A percentile compares a stretch with the other conserved stretches of the same genome.
phyloP scores from a whole-genome alignment of 2,329 filamentous ascomycete species.

The Onygenales sp. region DNA sequence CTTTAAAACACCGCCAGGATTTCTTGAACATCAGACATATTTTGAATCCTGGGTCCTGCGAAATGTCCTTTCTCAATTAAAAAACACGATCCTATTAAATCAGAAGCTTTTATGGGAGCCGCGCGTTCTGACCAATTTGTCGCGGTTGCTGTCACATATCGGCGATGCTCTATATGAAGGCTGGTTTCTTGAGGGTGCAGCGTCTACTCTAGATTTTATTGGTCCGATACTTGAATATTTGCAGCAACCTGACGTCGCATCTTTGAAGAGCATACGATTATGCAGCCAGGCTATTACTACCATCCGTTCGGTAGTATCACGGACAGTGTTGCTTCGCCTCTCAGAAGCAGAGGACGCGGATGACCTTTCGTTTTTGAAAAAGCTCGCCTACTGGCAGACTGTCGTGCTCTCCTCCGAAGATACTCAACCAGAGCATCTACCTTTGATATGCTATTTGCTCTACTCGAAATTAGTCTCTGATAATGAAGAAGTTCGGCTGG shows the following conservation, averaged over 20 bases:
- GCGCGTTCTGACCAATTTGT: conserved; percentile 75
- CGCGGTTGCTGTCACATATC: conserved; percentile 69
- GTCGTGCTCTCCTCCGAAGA: conserved; percentile 73
- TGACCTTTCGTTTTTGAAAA: conserved; percentile 64
- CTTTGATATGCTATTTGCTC: conserved; percentile 82
- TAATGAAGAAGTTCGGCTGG: conserved; percentile 56
- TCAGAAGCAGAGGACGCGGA: conserved; percentile 71
- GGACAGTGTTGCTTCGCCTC: conserved; percentile 67
- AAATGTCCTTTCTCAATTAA: conserved; percentile 62
- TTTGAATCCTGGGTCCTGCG: conserved; percentile 85
- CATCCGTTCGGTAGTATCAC: conserved; percentile 68
- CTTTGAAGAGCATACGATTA: conserved; percentile 78
- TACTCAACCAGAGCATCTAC: conserved; percentile 69
- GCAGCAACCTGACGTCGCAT: conserved; percentile 71
- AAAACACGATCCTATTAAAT: conserved; percentile 60
- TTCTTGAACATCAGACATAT: conserved; percentile 87
- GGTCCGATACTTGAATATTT: conserved; percentile 81
- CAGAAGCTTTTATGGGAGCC: conserved; percentile 69
- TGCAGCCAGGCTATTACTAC: conserved; percentile 73
- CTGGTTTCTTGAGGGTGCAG: conserved; percentile 87
- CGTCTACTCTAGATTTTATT: conserved; percentile 73
- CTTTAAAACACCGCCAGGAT: conserved; percentile 80
- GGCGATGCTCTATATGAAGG: conserved; percentile 89
- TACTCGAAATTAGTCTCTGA: conserved; percentile 78
- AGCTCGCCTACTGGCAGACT: conserved; percentile 91